Base-by-base conservation (phyloP, 1,284 basidiomycete species). In the Heterobasidion parviporum region DNA sequence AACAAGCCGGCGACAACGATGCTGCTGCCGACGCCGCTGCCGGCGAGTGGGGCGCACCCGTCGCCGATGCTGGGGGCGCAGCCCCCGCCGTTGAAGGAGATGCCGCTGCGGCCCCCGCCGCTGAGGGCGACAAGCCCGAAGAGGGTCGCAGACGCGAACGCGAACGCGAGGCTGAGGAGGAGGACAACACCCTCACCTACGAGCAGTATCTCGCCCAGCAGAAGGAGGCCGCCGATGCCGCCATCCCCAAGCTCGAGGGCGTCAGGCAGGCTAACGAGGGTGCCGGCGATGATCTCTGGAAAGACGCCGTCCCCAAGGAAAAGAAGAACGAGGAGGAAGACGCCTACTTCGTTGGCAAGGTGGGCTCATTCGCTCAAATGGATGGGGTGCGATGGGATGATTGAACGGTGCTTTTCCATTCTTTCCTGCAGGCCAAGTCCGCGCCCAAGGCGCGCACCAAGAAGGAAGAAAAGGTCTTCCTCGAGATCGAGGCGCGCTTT, bases 151-250 rank as follows among this genome's bases (percentile, higher is more conserved):
- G 58, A 35, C 52, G 41, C 55, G 61, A 64, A 62, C 63, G 71
- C 63, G 81, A 82, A 61, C 72, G 73, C 62, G 87, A 81, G 64
- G 71, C 70, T 26, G 94, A 97, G 71, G 92, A 95, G 70, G 92
- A 94, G 72, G 94, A 97, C 76, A 92, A 94, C 73, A 95, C 92
- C 47, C 78, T 93, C 64, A 92, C 90, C 45, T 77, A 90, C 63
- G 91, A 92, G 54, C 84, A 94, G 70, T 94, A 92, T 72, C 76
- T 87, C 59, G 84, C 87, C 60, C 80, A 89, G 72, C 75, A 87
- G 72, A 83, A 80, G 65, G 81, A 83, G 59, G 78, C 76, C 62
- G 78, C 81, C 3, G 60, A 59, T n/a, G 61, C 72, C 26, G 64
- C 71, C 60, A 68, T 88, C 45, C 85, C 88, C 64, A 89, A 90